phyloP scores from a whole-genome alignment of 352 stramenopile genomes.

The Thraustochytrium striatum region DNA sequence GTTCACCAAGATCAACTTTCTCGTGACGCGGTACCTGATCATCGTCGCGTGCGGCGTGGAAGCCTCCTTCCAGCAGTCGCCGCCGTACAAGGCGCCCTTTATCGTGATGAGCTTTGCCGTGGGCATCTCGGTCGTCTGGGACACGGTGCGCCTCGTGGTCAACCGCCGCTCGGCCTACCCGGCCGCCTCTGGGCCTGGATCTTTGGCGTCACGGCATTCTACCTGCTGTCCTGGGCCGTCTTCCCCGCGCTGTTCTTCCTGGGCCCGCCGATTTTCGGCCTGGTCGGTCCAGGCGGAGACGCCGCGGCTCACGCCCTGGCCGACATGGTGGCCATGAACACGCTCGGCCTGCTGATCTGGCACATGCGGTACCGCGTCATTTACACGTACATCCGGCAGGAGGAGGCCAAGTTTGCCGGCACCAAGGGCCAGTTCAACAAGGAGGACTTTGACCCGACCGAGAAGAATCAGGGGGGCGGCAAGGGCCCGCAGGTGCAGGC shows the following conservation, averaged over 20 bases:
- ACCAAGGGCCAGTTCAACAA: no score
- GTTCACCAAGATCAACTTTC: conserved; percentile 19
- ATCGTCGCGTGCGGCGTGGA: conserved; percentile 20
- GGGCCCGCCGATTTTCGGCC: conserved; percentile 29
- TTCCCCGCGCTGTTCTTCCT: conserved; percentile 43
- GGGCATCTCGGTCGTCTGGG: neutral
- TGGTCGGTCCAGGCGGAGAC: conserved; percentile 25
- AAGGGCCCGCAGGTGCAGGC: neutral
- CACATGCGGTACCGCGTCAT: conserved; percentile 46
- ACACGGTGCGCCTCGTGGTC: neutral
- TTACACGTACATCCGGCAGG: conserved; percentile 15
- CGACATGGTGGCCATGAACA: conserved; percentile 43
- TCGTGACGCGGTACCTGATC: conserved; percentile 33
- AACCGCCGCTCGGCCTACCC: neutral
- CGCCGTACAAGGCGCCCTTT: neutral
- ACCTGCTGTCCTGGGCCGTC: conserved; percentile 48
- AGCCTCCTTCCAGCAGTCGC: conserved; percentile 7
- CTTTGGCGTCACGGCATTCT: neutral
- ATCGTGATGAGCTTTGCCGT: neutral
- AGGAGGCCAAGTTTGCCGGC: no score
- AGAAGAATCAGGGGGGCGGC: neutral
- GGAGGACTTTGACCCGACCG: no score
- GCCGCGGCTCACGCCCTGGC: conserved; percentile 36
- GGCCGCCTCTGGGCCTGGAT: conserved; percentile 13
- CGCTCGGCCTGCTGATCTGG: conserved; percentile 44